phyloP scores from a whole-genome alignment of 2,329 filamentous ascomycete genomes.

The Phaeosphaeriaceae sp. region DNA sequence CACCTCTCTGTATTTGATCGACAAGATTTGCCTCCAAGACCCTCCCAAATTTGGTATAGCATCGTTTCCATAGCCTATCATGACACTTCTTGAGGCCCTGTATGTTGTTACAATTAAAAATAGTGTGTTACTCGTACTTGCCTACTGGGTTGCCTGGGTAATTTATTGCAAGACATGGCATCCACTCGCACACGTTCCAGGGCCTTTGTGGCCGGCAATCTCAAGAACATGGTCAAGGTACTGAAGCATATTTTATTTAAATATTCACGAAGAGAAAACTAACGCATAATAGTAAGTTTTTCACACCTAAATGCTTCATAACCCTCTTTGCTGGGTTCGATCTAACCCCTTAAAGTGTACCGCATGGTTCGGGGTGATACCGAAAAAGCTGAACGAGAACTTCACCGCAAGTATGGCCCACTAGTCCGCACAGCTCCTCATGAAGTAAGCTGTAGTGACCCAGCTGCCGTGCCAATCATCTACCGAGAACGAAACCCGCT shows the following conservation, averaged over 20 bases:
- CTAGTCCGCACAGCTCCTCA: slow-evolving; percentile 26
- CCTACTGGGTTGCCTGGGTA: slow-evolving; percentile 5
- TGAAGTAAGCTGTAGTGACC: slow-evolving; percentile 20
- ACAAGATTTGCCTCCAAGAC: too few relatives aligned
- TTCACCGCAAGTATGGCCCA: slow-evolving; percentile 13
- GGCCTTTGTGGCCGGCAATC: slow-evolving; percentile 10
- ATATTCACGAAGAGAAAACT: too few relatives aligned
- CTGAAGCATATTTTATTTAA: too few relatives aligned
- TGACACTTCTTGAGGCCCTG: background rate
- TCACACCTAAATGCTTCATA: too few relatives aligned
- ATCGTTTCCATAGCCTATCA: background rate
- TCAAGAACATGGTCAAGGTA: slow-evolving; percentile 11
- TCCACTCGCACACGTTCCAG: slow-evolving; percentile 12
- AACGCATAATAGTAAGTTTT: background rate
- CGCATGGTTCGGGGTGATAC: slow-evolving; percentile 1
- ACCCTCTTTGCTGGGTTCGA: background rate
- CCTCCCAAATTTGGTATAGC: too few relatives aligned
- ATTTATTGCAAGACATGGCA: slow-evolving; percentile 11
- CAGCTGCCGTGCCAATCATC: slow-evolving; percentile 19
- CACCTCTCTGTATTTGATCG: too few relatives aligned
- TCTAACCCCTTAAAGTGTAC: background rate
- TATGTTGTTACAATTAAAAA: background rate
- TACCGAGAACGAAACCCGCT: slow-evolving; percentile 21
- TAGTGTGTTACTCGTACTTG: background rate
- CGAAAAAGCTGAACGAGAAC: slow-evolving; percentile 11